A percentile compares a stretch with the other conserved stretches of the same genome.
Evolutionary conservation across 805 yeast genomes (phyloP).

Genomic region (Myxozyma lipomycoides): DNA sequence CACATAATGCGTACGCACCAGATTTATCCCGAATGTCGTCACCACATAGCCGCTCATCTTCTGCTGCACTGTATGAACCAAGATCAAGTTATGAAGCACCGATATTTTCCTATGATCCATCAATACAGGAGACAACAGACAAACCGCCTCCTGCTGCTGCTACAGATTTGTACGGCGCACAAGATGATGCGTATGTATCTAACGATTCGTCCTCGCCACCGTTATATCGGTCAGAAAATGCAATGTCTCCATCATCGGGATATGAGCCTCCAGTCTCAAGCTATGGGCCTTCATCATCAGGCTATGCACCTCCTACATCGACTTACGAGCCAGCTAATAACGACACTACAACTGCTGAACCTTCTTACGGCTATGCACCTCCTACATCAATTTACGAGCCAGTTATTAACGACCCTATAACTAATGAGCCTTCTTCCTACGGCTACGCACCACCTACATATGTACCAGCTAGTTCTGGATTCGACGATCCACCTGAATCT

Average conservation of each 20-base stretch:
- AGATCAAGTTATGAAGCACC: background rate
- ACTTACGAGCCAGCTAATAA: background rate
- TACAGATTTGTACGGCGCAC: background rate
- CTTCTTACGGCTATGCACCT: slow-evolving; percentile 16
- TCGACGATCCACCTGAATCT: slow-evolving; percentile 9
- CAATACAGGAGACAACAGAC: background rate
- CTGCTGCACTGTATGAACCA: background rate
- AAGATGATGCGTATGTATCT: background rate
- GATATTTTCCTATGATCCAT: background rate
- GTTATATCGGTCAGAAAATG: no score
- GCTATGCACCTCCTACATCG: slow-evolving; percentile 9
- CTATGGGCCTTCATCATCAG: slow-evolving; percentile 28
- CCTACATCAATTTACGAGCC: background rate
- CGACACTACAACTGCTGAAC: background rate
- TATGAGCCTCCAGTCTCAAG: slow-evolving; percentile 16
- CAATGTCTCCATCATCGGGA: no score
- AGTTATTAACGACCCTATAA: background rate
- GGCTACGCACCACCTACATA: slow-evolving; percentile 16
- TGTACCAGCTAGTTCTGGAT: background rate
- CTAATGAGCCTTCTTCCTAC: background rate
- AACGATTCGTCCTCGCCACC: background rate
- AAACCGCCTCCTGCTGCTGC: background rate
- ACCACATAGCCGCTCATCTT: background rate
- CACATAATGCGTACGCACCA: background rate
- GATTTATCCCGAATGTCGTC: background rate